Conservation (phyloP, 768 basidiomycete species). For the Pleurotus sapidus region DNA sequence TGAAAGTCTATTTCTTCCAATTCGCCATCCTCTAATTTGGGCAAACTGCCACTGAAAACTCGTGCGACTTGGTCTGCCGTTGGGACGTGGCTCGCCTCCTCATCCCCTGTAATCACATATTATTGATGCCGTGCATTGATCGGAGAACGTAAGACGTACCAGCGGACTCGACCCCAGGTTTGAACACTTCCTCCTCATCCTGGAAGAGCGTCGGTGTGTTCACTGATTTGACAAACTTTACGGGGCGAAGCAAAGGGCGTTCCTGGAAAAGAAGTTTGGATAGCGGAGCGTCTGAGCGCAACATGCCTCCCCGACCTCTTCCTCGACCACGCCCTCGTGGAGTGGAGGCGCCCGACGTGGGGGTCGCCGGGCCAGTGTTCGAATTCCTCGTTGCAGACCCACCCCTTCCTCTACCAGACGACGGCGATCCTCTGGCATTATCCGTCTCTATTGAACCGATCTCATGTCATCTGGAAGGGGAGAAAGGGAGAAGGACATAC, state of each 20-base stretch:
- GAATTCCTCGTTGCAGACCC: slow-evolving; percentile 16
- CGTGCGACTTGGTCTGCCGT: slow-evolving; percentile 67
- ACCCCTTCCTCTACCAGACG: slow-evolving; percentile 22
- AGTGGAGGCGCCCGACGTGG: slow-evolving; percentile 18
- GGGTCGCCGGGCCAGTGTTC: slow-evolving; percentile 15
- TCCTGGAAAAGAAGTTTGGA: slow-evolving; percentile 55
- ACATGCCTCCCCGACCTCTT: slow-evolving; percentile 25
- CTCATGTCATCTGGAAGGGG: neutral
- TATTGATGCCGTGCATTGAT: neutral
- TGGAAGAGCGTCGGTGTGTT: slow-evolving; percentile 49
- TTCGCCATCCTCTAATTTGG: slow-evolving; percentile 22
- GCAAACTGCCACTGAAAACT: slow-evolving; percentile 49
- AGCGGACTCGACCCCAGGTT: slow-evolving; percentile 48
- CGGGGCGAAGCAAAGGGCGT: slow-evolving; percentile 62
- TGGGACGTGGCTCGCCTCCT: slow-evolving; percentile 55
- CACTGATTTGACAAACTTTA: slow-evolving; percentile 65
- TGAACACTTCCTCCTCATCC: slow-evolving; percentile 59
- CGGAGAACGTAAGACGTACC: slow-evolving; percentile 33
- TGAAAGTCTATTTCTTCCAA: slow-evolving; percentile 67
- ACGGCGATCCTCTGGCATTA: neutral
- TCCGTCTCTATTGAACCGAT: neutral
- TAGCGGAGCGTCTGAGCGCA: slow-evolving; percentile 42
- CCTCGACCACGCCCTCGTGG: slow-evolving; percentile 22
- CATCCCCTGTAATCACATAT: slow-evolving; percentile 33
- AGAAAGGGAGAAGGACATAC: slow-evolving; percentile 15